Evolutionary conservation across 1,284 basidiomycete genomes (phyloP), one percentile per base, ranked within the genome.

Genomic region (Pholiota adiposa): DNA sequence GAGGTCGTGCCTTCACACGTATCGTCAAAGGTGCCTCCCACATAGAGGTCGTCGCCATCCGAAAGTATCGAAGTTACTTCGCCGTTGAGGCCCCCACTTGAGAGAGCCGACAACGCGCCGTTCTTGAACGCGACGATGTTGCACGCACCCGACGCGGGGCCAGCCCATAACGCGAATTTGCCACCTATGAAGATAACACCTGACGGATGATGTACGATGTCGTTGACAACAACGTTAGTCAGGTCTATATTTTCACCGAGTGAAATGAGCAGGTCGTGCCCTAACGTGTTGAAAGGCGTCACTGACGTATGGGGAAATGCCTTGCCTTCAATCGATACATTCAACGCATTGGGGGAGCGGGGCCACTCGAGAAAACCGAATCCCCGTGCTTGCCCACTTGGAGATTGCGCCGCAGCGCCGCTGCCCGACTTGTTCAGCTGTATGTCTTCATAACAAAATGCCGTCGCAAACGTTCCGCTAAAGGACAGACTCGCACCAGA

Each of bases 361-460:
- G 88, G 86, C 92, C 92, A 94, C 69, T 94, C 92, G 56, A 92
- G 84, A 70, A 93, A 88, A 8, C 92, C 92, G 67, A 92, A 93
- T 1, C 84, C 81, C 27, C 69, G 77, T 50, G 76, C 64, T n/a
- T 59, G 75, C 16, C 76, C 72, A 11, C 71, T 88, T 89, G 19
- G 89, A 88, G 68, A 31, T 11, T 11, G 29, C 29, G 11, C 93
- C 90, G 68, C 89, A 86, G 56, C 84, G 85, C 58, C 79, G 4
- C 93, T 90, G 68, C 89, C 86, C 54, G 84, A 85, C 58, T 79
- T 80, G 69, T 87, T 90, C 56, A 83, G 68, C 52, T 76, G 59
- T 18, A 77, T 65, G 16, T 83, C 78, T 51, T 77, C 76, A 71
- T 85, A 85, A 58, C 87, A 87, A 73, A 90, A 93, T 1, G 85